Base-by-base conservation (phyloP, 2,329 filamentous ascomycete species). In the Teratosphaeria viscida region DNA sequence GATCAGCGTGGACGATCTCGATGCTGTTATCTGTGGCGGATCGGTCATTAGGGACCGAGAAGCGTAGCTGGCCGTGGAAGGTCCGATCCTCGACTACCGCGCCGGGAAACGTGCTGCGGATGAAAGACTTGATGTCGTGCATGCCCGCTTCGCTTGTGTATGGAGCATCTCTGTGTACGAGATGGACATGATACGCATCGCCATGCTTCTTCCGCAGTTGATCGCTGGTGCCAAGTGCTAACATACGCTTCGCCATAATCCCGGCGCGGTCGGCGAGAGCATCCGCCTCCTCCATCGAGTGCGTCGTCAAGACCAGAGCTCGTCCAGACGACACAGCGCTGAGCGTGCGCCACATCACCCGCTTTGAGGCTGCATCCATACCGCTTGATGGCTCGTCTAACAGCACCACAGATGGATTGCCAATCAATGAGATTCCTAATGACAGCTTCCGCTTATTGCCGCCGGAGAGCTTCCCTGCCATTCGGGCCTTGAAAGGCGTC, bases 261-360 rank as follows among this genome's bases (percentile, higher is more conserved):
- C 90, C 92, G 0, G 88, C 90, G 1, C 90, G 82, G 34, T 85
- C 85, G 0, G 92, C 92, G 2, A 97, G 79, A 0, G 91, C 91
- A 68, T 95, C 90, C 0, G 92, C 92, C 75, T 96, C 92, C 72
- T 96, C 92, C 91, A 96, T 96, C 55, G 85, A 89, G 73, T 97
- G 92, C 0, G 92, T 96, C 0, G 92, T 96, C 19, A 97, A 81
- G 1, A 97, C 79, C 16, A 96, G 83, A 0, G 87, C 89, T n/a
- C 92, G 83, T 0, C 90, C 90, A 0, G 85, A 82, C 0, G 87
- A 85, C 3, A 92, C 85, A 1, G 85, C 81, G 3, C 84, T 83
- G 0, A 96, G 79, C 0, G 91, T 95, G 59, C 84, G 84, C 92
- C 92, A 96, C 89, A 97, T 95, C 64, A 95, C 82, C 52, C 92